Evolutionary conservation across 2,329 filamentous ascomycete genomes (phyloP).

Genomic region (Ophiostoma ulmi): DNA sequence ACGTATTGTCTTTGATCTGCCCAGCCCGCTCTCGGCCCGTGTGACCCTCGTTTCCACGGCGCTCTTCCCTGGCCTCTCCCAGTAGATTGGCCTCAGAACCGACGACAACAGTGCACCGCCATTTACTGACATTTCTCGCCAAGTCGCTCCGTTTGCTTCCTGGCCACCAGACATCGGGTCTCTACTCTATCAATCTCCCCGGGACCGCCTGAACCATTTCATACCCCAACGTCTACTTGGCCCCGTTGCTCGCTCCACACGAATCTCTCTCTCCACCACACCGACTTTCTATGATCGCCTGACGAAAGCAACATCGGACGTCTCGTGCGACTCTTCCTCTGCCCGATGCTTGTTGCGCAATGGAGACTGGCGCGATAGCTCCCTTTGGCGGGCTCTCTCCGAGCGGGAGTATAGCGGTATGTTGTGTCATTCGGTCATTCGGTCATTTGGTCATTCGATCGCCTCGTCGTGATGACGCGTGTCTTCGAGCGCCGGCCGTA

Average conservation of each 20-base stretch:
- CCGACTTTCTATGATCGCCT: conserved; percentile 22
- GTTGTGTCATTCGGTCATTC: conserved; percentile 30
- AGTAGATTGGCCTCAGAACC: neutral
- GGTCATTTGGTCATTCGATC: neutral
- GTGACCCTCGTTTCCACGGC: neutral
- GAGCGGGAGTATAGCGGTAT: conserved; percentile 69
- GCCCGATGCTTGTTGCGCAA: conserved; percentile 44
- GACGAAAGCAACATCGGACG: conserved; percentile 18
- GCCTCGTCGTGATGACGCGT: neutral
- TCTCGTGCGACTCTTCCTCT: conserved; percentile 15
- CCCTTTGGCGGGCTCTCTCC: conserved; percentile 71
- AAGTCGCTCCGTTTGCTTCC: neutral
- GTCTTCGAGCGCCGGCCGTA: neutral
- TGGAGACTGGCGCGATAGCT: conserved; percentile 54
- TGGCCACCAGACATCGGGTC: neutral
- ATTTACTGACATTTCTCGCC: neutral
- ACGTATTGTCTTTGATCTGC: neutral
- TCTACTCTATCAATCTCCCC: neutral
- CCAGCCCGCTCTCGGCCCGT: neutral
- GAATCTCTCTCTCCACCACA: conserved; percentile 11
- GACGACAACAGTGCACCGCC: neutral
- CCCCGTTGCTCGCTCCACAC: neutral
- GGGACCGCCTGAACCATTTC: neutral
- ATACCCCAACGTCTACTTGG: neutral
- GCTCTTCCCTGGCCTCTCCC: neutral